These are phyloP conservation scores for Ephemerocybe angulata DNA, from an alignment of 768 basidiomycete species.

Conservation along the genomic window DNA sequence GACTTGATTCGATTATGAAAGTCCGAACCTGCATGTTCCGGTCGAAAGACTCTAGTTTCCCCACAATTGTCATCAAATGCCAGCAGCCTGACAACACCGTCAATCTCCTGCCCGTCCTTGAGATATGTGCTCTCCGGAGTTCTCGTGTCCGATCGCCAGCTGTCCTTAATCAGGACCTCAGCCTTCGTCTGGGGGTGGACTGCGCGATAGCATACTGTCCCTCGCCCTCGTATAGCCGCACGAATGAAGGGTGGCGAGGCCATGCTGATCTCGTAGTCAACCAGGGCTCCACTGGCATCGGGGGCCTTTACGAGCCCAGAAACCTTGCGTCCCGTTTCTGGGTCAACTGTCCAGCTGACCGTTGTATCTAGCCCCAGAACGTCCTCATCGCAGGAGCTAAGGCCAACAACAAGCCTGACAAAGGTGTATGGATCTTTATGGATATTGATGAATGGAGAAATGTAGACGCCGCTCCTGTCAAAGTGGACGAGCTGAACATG, in stretches of 20 bases:
- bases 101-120: neutral
- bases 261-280: neutral
- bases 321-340: neutral
- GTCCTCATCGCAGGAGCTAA: neutral
- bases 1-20: too few species aligned
- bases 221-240: neutral
- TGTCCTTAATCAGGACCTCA: neutral
- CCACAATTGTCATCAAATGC: neutral
- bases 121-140: neutral
- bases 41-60: neutral
- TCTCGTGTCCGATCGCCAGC: neutral
- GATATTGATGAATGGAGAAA: neutral
- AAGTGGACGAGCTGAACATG: neutral
- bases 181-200: neutral
- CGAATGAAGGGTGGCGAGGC: neutral
- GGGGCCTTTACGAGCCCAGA: neutral
- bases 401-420: neutral
- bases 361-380: constrained; percentile 1
- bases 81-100: neutral
- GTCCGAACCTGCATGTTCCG: too few species aligned
- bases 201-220: neutral
- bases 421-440: neutral
- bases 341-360: neutral
- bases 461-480: constrained; percentile 2
- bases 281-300: neutral